phyloP scores from a whole-genome alignment of 495 filamentous ascomycete species.

The Tuber aestivum region DNA sequence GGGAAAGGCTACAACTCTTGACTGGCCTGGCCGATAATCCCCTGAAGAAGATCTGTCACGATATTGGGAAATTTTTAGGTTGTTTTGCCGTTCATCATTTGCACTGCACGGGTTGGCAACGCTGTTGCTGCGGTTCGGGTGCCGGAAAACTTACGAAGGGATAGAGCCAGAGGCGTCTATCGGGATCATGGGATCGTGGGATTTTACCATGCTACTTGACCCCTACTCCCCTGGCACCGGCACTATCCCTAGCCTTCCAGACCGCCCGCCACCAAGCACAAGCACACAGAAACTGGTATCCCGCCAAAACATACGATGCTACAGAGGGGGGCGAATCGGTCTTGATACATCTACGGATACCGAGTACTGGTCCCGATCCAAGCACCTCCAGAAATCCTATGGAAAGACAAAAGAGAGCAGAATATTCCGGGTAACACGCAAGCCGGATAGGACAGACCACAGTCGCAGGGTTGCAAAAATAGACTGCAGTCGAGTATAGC shows the following conservation, averaged over 20 bases:
- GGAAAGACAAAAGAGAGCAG: neutral
- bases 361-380: neutral
- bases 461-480: neutral
- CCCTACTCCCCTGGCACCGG: neutral
- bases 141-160: neutral
- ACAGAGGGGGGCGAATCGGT: neutral
- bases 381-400: neutral
- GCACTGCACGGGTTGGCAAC: neutral
- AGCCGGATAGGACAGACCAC: neutral
- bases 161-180: neutral
- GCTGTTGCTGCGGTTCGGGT: neutral
- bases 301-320: neutral
- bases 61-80: neutral
- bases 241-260: neutral
- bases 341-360: neutral
- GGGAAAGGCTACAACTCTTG: neutral
- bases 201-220: neutral
- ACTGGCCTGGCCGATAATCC: neutral
- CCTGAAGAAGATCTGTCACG: neutral
- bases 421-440: neutral
- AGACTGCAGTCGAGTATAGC: neutral
- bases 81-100: neutral
- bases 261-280: neutral
- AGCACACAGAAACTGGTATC: neutral
- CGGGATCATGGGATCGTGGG: neutral